phyloP scores from a whole-genome alignment of 1,139 yeast species.

The Magnusiomyces suaveolens region DNA sequence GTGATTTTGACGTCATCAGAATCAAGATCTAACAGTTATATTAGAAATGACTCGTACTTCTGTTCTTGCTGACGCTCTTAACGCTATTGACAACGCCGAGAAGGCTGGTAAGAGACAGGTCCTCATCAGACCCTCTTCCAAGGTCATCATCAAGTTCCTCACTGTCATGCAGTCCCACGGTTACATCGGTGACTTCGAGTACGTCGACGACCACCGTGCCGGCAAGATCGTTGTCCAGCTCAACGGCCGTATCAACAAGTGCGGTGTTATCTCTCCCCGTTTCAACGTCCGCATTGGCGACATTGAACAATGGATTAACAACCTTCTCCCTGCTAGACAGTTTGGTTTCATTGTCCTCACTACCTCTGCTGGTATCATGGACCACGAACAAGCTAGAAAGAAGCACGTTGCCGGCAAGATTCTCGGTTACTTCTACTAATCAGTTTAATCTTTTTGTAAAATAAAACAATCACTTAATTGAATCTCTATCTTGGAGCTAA shows the following conservation, averaged over 20 bases:
- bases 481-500: neutral
- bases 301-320: constrained; percentile 96
- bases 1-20: neutral
- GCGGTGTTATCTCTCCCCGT: constrained; percentile 98
- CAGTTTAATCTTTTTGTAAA: neutral
- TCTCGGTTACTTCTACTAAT: constrained; percentile 87
- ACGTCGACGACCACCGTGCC: constrained; percentile 98
- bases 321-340: constrained; percentile 97
- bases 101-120: constrained; percentile 99
- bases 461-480: neutral
- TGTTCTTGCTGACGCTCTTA: constrained; percentile 97
- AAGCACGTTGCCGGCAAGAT: constrained; percentile 98
- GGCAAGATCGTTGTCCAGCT: constrained; percentile 95
- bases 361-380: constrained; percentile 99
- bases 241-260: constrained; percentile 96
- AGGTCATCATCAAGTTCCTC: constrained; percentile 94
- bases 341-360: constrained; percentile 95
- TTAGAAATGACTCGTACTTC: constrained; percentile 90
- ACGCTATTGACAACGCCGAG: constrained; percentile 98
- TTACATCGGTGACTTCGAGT: constrained; percentile 98
- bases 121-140: constrained; percentile 95
- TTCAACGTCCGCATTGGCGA: constrained; percentile 90
- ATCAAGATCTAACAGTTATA: neutral
- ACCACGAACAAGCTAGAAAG: constrained; percentile 99
- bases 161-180: constrained; percentile 98